phyloP scores from a whole-genome alignment of 768 basidiomycete species.

The Lyophyllum atratum region DNA sequence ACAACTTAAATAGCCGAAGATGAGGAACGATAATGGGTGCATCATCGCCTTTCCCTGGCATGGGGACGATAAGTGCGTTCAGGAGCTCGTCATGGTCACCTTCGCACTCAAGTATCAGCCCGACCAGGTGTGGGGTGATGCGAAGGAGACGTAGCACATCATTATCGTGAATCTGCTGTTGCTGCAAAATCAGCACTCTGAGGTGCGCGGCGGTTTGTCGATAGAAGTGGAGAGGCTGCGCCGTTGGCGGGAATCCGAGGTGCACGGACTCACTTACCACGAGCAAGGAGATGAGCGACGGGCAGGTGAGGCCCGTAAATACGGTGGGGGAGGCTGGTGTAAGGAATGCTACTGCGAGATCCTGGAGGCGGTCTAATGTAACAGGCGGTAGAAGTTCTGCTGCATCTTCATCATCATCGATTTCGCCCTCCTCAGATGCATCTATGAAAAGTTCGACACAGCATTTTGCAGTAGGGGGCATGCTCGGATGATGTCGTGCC shows the following conservation, averaged over 20 bases:
- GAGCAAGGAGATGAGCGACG: background rate
- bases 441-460: background rate
- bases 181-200: background rate
- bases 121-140: background rate
- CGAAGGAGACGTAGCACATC: background rate
- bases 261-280: background rate
- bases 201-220: background rate
- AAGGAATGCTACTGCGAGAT: background rate
- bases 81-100: background rate
- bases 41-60: background rate
- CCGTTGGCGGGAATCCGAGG: background rate
- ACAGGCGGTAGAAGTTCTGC: background rate
- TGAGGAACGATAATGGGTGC: background rate
- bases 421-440: background rate
- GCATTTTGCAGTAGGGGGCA: background rate
- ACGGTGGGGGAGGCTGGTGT: background rate
- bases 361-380: background rate
- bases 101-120: background rate
- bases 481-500: background rate
- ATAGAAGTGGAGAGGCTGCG: background rate
- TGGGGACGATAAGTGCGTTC: background rate
- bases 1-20: background rate
- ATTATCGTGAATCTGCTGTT: background rate
- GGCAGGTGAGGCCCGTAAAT: background rate
- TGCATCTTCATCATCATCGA: background rate